Percentiles rank a stretch among this genome's conserved stretches.
phyloP scores from a whole-genome alignment of 495 filamentous ascomycete genomes.

The Aspergillus ostianus region DNA sequence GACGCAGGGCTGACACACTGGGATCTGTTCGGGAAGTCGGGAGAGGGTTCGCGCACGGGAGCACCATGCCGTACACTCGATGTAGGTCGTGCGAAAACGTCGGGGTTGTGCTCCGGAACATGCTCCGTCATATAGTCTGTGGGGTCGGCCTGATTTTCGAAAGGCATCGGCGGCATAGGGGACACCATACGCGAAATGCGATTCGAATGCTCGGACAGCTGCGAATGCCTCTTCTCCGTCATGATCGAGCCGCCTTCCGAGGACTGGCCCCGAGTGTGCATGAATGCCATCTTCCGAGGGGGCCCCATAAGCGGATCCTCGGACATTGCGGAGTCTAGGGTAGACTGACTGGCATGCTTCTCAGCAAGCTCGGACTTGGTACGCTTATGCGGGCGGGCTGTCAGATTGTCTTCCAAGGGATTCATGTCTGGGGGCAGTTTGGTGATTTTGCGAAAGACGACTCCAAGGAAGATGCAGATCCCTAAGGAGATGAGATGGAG shows the following conservation, averaged over 20 bases:
- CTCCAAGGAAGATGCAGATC: constrained; percentile 66
- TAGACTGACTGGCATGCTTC: constrained; percentile 49
- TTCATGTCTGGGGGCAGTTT: constrained; percentile 88
- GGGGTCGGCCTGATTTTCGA: constrained; percentile 23
- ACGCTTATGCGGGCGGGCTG: constrained; percentile 71
- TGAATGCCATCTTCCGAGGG: constrained; percentile 68
- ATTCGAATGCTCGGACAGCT: constrained; percentile 10
- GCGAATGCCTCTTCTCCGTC: constrained; percentile 8
- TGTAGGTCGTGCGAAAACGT: constrained; percentile 23
- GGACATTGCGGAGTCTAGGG: constrained; percentile 56
- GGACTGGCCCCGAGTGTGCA: constrained; percentile 66
- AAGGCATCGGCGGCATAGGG: constrained; percentile 36
- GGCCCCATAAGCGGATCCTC: constrained; percentile 57
- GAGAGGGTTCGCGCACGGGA: constrained; percentile 32
- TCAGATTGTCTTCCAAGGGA: constrained; percentile 81
- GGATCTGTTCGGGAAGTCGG: constrained; percentile 27
- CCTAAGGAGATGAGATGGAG: constrained; percentile 68
- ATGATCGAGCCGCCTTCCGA: constrained; percentile 35
- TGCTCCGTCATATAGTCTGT: constrained; percentile 29
- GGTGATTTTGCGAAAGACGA: constrained; percentile 78
- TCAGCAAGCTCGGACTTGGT: constrained; percentile 69
- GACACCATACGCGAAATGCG: constrained; percentile 35
- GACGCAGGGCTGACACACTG: constrained; percentile 45
- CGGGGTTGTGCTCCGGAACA: constrained; percentile 25
- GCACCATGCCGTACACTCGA: constrained; percentile 24